Evolutionary conservation across 164 flowering plant species (phyloP).

Genomic region (Annona squamosa): DNA sequence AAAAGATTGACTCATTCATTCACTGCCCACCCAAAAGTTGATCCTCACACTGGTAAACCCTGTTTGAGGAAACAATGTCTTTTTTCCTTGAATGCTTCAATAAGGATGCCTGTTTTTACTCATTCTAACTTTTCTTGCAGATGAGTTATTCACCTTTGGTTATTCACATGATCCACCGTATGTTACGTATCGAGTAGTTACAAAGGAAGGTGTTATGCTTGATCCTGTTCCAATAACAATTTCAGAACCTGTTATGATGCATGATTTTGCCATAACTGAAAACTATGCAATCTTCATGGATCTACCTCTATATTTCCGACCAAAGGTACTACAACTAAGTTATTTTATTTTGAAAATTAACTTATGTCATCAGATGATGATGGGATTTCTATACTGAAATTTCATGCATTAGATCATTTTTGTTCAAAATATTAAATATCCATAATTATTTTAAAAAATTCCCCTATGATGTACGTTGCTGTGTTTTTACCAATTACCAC

Average conservation of each 20-base stretch:
- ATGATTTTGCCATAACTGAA: slow-evolving; percentile 97
- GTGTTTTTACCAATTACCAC: too few species aligned
- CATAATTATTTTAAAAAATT: too few species aligned
- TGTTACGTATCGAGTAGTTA: slow-evolving; percentile 81
- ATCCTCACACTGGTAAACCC: slow-evolving; percentile 75
- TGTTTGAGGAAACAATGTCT: neutral
- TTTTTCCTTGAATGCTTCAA: neutral
- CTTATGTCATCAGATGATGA: neutral
- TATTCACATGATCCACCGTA: slow-evolving; percentile 77
- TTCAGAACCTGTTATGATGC: slow-evolving; percentile 91
- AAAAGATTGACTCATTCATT: slow-evolving; percentile 81
- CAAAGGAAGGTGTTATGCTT: slow-evolving; percentile 87
- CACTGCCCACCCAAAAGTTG: slow-evolving; percentile 97
- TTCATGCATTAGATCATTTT: neutral
- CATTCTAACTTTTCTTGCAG: slow-evolving; percentile 37
- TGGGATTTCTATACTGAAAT: neutral
- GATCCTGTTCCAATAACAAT: slow-evolving; percentile 95
- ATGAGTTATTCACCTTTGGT: slow-evolving; percentile 97
- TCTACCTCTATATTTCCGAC: slow-evolving; percentile 78
- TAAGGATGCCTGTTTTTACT: neutral
- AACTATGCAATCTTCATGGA: slow-evolving; percentile 95
- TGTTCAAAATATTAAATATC: neutral
- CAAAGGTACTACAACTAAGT: slow-evolving; percentile 50
- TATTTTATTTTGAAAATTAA: neutral
- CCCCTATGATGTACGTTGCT: neutral